Conservation (phyloP, 2,329 filamentous ascomycete species). For the Paecilomyces niveus region DNA sequence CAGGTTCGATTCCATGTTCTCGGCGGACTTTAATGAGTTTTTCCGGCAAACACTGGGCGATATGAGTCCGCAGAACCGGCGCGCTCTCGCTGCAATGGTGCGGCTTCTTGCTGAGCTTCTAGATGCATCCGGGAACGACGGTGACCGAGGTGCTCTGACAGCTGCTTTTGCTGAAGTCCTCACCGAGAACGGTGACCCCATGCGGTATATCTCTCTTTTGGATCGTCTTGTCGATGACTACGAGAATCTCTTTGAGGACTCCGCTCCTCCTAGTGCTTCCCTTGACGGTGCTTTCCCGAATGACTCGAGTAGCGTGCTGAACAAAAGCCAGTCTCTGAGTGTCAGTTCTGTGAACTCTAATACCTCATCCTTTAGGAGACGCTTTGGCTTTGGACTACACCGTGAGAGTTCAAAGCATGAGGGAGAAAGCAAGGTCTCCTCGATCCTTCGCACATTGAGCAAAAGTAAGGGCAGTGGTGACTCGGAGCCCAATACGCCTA, state of each 20-base stretch:
- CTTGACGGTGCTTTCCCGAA: conserved; percentile 38
- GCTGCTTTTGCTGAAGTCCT: conserved; percentile 83
- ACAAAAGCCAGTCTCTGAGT: conserved; percentile 54
- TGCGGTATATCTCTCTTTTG: conserved; percentile 79
- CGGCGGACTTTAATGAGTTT: conserved; percentile 47
- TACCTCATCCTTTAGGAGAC: conserved; percentile 73
- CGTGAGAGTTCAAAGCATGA: conserved; percentile 72
- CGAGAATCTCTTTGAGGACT: conserved; percentile 76
- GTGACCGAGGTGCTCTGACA: conserved; percentile 80
- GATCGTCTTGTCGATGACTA: conserved; percentile 86
- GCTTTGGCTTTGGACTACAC: conserved; percentile 74
- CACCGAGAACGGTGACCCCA: conserved; percentile 67
- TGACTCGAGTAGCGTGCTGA: conserved; percentile 55
- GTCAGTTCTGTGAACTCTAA: conserved; percentile 77
- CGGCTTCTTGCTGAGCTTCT: conserved; percentile 81
- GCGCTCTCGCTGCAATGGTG: conserved; percentile 76
- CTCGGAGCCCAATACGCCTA: conserved; percentile 62
- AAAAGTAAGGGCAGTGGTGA: conserved; percentile 59
- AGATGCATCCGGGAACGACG: conserved; percentile 84
- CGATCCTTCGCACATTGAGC: conserved; percentile 81
- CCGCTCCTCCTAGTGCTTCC: conserved; percentile 38
- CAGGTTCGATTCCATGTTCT: conserved; percentile 36
- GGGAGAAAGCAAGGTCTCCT: conserved; percentile 61
- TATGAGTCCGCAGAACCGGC: conserved; percentile 54
- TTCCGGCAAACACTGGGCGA: conserved; percentile 48